Base-by-base conservation (phyloP, 768 basidiomycete genomes). In the Lactarius indigo region DNA sequence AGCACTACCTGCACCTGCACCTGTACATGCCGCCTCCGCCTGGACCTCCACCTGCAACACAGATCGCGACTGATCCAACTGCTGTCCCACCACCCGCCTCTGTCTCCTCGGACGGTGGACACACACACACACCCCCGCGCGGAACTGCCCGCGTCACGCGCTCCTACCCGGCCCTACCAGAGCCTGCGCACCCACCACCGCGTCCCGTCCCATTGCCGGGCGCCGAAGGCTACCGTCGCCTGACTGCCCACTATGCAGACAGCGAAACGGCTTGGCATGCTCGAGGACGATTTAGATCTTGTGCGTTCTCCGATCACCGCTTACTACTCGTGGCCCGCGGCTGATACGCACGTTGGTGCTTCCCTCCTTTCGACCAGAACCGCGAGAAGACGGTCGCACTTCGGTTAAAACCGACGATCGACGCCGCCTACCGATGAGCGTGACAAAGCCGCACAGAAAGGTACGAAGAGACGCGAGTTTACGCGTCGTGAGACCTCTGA, bases 351-450 rank as follows among this genome's bases (percentile, higher is more conserved):
- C 23, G 13, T 18, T 35, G 3, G 30, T 9, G 30, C 2, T 7
- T 28, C 35, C 10, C 12, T 12, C 12, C 35, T n/a, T n/a, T 35
- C 35, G 35, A 20, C 39, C 47, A 70, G 69, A 9, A 10, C 2
- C 58, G 63, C 13, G 59, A 57, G 28, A 52, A 15, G 10, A 54
- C 54, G 2, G 61, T 70, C 2, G 52, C 17, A 2, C 12, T 60
- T 17, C 66, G 67, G 5, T 8, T 68, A 1, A 7, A 63, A 1
- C 57, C 60, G 42, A 68, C 69, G 30, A 26, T 63, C 28, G 3
- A 17, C 0, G 2, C 61, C 3, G 69, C 69, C 2, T n/a, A 18
- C 1, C 3, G 2, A 1, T 0, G 64, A 68, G 61, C 9, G 17
- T 1, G 20, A 5, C 1, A 42, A 42, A n/a, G 57, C 64, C 33